These are phyloP conservation scores for Colletotrichum musicola DNA, from an alignment of 2,329 filamentous ascomycete genomes.

Conservation along the genomic window DNA sequence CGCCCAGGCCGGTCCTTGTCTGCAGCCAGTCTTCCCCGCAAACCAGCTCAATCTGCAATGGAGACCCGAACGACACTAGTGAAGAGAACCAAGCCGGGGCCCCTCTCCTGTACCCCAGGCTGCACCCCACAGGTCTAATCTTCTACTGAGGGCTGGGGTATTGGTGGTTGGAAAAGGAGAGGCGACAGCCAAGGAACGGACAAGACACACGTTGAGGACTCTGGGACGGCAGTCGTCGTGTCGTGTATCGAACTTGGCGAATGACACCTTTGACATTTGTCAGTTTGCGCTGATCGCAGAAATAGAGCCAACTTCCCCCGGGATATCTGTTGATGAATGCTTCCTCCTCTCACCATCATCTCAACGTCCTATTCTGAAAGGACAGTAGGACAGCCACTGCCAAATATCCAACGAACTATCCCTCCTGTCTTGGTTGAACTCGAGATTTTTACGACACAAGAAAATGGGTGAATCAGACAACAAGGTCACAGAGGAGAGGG, in stretches of 20 bases:
- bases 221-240: not conserved
- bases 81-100: constrained; percentile 19
- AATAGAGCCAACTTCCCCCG: constrained; percentile 22
- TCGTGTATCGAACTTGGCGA: constrained; percentile 1
- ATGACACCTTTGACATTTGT: constrained; percentile 10
- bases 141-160: constrained; percentile 1
- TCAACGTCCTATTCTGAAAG: not conserved
- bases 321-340: not conserved
- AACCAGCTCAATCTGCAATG: not conserved
- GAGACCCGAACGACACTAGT: constrained; percentile 10
- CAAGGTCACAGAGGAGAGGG: constrained; percentile 24
- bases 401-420: too few species aligned
- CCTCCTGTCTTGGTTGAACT: too few species aligned
- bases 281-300: constrained; percentile 9
- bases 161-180: not conserved
- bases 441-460: not conserved
- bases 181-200: not conserved
- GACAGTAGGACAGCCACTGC: too few species aligned
- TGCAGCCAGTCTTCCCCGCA: constrained; percentile 23
- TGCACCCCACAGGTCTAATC: constrained; percentile 20
- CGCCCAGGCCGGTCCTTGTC: not conserved
- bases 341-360: not conserved
- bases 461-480: constrained; percentile 27
- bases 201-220: constrained; percentile 2
- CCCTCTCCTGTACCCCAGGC: constrained; percentile 17